A percentile compares a stretch with the other conserved stretches of the same genome.
Conservation (phyloP, 1,284 basidiomycete species). For the Cerioporus squamosus region DNA sequence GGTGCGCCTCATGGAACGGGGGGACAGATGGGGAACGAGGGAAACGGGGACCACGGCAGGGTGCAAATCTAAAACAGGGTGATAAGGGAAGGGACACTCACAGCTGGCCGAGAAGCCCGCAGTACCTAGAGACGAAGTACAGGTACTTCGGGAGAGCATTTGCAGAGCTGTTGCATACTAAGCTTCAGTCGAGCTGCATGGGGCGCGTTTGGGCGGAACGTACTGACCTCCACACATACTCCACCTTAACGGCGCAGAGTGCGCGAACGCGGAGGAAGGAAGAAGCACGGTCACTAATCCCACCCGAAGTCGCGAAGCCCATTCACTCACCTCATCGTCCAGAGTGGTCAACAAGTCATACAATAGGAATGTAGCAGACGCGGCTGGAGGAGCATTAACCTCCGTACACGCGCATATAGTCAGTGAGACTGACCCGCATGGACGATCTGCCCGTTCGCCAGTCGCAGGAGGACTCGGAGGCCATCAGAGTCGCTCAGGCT, state of each 20-base stretch:
- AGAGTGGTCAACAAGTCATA: slow-evolving; percentile 21
- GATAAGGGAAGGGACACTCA: slow-evolving; percentile 4
- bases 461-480: not conserved
- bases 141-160: slow-evolving; percentile 21
- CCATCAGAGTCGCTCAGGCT: slow-evolving; percentile 19
- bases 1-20: no score
- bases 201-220: not conserved
- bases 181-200: not conserved
- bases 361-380: slow-evolving; percentile 13
- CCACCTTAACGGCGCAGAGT: slow-evolving; percentile 7
- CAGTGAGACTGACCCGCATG: slow-evolving; percentile 5
- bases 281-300: not conserved
- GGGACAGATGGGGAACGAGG: not conserved
- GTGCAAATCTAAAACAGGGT: not conserved
- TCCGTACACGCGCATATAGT: not conserved
- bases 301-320: not conserved
- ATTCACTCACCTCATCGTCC: slow-evolving; percentile 19
- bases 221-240: slow-evolving; percentile 23
- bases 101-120: slow-evolving; percentile 17
- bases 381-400: not conserved
- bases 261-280: not conserved
- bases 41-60: not conserved
- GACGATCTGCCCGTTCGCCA: slow-evolving; percentile 4
- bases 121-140: slow-evolving; percentile 22
- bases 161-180: slow-evolving; percentile 11